Conservation (phyloP, 495 filamentous ascomycete genomes). For the Venustampulla echinocandica region DNA sequence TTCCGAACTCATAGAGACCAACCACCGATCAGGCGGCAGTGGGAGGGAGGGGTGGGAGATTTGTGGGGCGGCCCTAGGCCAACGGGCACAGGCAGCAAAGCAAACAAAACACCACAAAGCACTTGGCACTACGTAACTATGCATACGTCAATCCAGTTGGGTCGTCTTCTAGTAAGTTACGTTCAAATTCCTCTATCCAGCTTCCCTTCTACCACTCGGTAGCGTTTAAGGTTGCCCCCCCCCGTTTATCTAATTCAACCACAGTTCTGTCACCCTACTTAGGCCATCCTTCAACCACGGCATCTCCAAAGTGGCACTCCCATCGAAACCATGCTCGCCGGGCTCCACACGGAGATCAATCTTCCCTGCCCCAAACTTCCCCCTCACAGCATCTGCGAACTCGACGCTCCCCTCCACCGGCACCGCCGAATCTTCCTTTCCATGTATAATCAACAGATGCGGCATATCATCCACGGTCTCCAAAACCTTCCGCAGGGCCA, state of each 20-base stretch:
- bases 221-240: background rate
- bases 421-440: constrained; percentile 3
- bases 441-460: constrained; percentile 3
- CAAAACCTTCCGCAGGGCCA: background rate
- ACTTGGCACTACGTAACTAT: too few relatives aligned
- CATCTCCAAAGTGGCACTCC: background rate
- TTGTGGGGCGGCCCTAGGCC: too few relatives aligned
- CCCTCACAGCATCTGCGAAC: constrained; percentile 2
- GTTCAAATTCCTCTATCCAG: too few relatives aligned
- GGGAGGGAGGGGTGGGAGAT: too few relatives aligned
- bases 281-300: constrained; percentile 11
- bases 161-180: too few relatives aligned
- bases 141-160: too few relatives aligned
- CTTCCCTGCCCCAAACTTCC: constrained; percentile 8
- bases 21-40: too few relatives aligned
- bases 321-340: constrained; percentile 14
- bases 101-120: too few relatives aligned
- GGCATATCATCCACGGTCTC: constrained; percentile 1
- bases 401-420: constrained; percentile 2
- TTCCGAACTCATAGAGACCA: too few relatives aligned
- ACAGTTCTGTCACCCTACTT: constrained; percentile 1
- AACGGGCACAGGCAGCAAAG: too few relatives aligned
- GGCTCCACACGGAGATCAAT: background rate
- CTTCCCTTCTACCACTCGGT: too few relatives aligned
- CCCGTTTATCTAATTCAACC: background rate